Evolutionary conservation across 2,329 filamentous ascomycete species (phyloP).

Genomic region (Aspergillus tanneri): DNA sequence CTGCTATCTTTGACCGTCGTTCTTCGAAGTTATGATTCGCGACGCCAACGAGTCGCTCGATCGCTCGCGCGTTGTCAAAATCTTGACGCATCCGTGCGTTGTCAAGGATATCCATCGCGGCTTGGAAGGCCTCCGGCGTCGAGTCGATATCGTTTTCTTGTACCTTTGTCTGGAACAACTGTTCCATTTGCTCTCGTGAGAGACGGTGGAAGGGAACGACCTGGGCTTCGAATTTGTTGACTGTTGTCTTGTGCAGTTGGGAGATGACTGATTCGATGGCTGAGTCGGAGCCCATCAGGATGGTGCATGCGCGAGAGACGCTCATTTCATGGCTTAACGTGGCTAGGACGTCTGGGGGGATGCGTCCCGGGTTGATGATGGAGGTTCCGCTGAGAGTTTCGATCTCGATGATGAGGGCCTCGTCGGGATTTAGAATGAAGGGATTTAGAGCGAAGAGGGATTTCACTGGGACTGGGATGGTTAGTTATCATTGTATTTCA

Average conservation of each 20-base stretch:
- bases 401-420: constrained; percentile 20
- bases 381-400: constrained; percentile 6
- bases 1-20: constrained; percentile 1
- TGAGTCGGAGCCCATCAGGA: constrained; percentile 14
- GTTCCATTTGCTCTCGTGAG: constrained; percentile 14
- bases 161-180: constrained; percentile 19
- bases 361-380: background rate
- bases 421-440: constrained; percentile 2
- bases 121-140: constrained; percentile 19
- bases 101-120: constrained; percentile 18
- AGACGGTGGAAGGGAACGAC: constrained; percentile 16
- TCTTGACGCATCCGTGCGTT: constrained; percentile 19
- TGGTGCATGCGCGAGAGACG: constrained; percentile 13
- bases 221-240: constrained; percentile 8
- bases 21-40: constrained; percentile 19
- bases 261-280: constrained; percentile 16
- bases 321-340: constrained; percentile 8
- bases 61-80: constrained; percentile 20
- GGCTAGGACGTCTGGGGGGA: constrained; percentile 5
- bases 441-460: constrained; percentile 7
- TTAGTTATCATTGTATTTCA: background rate
- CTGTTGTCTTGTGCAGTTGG: constrained; percentile 11
- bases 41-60: constrained; percentile 19
- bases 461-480: constrained; percentile 5
- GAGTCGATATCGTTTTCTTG: constrained; percentile 16